Evolutionary conservation across 129 eudicot genomes (phyloP).

Genomic region (Centrapalus pauciflorus): DNA sequence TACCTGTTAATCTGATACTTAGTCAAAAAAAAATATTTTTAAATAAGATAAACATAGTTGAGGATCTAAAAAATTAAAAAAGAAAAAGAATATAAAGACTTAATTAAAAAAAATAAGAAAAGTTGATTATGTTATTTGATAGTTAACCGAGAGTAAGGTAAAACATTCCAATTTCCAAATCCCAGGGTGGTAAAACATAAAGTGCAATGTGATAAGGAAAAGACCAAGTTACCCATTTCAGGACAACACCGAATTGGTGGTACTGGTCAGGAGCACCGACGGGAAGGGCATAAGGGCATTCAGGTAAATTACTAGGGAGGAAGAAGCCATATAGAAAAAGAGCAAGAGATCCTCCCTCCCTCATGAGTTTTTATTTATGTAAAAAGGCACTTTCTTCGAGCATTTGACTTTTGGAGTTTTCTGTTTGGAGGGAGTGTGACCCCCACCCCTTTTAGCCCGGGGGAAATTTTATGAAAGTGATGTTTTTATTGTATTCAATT

Average conservation of each 20-base stretch:
- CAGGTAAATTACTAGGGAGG: slow-evolving; percentile 14
- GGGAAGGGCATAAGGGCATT: slow-evolving; percentile 18
- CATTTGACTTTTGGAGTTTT: slow-evolving; percentile 33
- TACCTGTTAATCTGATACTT: too few species aligned
- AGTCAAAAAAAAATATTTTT: too few species aligned
- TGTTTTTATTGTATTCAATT: too few species aligned
- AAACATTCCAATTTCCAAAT: neutral
- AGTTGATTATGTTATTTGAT: too few species aligned
- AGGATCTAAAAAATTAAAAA: too few species aligned
- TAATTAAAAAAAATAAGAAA: too few species aligned
- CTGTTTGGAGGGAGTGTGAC: slow-evolving; percentile 22
- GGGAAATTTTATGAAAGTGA: slow-evolving; percentile 26
- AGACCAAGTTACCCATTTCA: slow-evolving; percentile 11
- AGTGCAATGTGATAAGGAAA: neutral
- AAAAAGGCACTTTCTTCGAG: slow-evolving; percentile 29
- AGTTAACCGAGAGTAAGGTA: neutral
- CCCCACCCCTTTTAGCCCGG: slow-evolving; percentile 19
- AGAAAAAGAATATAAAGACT: too few species aligned
- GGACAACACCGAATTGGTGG: too few species aligned
- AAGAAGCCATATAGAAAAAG: too few species aligned
- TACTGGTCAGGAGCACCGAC: slow-evolving; percentile 32
- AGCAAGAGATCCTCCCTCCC: too few species aligned
- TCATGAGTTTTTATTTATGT: neutral
- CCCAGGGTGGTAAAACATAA: neutral
- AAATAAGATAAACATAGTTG: too few species aligned